Percentiles rank a stretch among this genome's conserved stretches.
Conservation (phyloP, 495 filamentous ascomycete species). For the Tuber magnatum region DNA sequence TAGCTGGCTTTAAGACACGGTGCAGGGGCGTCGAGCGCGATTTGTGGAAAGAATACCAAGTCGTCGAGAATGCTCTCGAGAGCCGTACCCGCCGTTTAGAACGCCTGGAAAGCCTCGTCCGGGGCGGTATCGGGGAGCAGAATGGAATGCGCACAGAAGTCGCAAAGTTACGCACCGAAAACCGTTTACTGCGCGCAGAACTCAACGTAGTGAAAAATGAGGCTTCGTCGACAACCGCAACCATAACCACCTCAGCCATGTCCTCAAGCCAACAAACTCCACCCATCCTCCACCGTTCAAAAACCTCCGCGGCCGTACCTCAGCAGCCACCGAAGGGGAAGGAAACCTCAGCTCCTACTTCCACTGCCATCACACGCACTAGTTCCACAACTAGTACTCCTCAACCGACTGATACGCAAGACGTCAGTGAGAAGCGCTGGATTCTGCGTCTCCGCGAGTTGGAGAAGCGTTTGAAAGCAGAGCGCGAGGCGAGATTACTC, state of each 20-base stretch:
- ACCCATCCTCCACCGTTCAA: slow-evolving; percentile 26
- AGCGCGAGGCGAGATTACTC: slow-evolving; percentile 75
- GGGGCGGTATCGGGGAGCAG: slow-evolving; percentile 47
- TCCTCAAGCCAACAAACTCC: background rate
- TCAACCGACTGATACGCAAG: slow-evolving; percentile 25
- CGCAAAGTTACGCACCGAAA: slow-evolving; percentile 66
- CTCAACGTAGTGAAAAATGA: slow-evolving; percentile 45
- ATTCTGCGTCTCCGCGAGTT: slow-evolving; percentile 75
- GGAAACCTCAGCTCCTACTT: slow-evolving; percentile 12
- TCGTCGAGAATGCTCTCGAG: slow-evolving; percentile 72
- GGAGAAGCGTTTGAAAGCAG: slow-evolving; percentile 79
- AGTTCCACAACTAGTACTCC: slow-evolving; percentile 38
- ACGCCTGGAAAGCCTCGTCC: slow-evolving; percentile 67
- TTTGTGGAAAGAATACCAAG: slow-evolving; percentile 81
- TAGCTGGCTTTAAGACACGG: slow-evolving; percentile 71
- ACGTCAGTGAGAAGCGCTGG: slow-evolving; percentile 63
- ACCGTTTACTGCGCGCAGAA: slow-evolving; percentile 75
- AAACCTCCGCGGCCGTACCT: slow-evolving; percentile 17
- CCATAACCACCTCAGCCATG: background rate
- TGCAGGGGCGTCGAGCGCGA: slow-evolving; percentile 80
- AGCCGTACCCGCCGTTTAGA: slow-evolving; percentile 79
- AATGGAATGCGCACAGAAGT: slow-evolving; percentile 53
- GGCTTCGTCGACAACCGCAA: background rate
- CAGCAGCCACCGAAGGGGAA: slow-evolving; percentile 9
- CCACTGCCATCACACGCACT: slow-evolving; percentile 35